Evolutionary conservation across 192 early-diverging fungal genomes (phyloP).

Genomic region (Spinellus fusiger): DNA sequence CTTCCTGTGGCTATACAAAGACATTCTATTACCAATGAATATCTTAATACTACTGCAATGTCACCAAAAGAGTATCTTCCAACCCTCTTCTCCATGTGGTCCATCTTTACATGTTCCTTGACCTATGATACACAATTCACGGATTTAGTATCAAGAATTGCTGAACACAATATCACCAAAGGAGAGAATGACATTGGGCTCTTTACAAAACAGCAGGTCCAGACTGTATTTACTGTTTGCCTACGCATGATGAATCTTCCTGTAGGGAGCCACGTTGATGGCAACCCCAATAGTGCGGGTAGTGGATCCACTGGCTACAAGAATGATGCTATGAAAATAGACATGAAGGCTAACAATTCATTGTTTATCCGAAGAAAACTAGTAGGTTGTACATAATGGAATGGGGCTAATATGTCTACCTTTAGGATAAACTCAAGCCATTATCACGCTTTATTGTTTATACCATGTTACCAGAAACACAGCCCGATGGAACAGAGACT

Average conservation of each 20-base stretch:
- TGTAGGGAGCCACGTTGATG: conserved; percentile 45
- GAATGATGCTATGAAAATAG: conserved; percentile 31
- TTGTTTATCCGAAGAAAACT: conserved; percentile 30
- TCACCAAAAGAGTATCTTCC: conserved; percentile 66
- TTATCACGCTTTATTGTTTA: conserved; percentile 79
- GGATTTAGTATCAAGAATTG: conserved; percentile 64
- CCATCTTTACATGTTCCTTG: conserved; percentile 50
- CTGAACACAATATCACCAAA: conserved; percentile 39
- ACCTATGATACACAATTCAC: conserved; percentile 67
- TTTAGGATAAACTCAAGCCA: conserved; percentile 44
- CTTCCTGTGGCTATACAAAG: conserved; percentile 47
- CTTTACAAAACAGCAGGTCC: conserved; percentile 58
- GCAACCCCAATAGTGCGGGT: conserved; percentile 39
- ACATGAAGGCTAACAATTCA: conserved; percentile 30
- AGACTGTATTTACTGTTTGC: conserved; percentile 48
- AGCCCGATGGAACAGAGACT: conserved; percentile 30
- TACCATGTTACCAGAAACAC: conserved; percentile 55
- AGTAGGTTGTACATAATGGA: conserved; percentile 8
- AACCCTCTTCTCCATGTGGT: conserved; percentile 82
- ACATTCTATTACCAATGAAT: conserved; percentile 8
- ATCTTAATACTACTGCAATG: conserved; percentile 17
- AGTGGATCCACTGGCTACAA: conserved; percentile 33
- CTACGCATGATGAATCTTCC: conserved; percentile 46
- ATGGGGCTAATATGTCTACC: background rate
- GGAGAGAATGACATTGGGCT: conserved; percentile 33